Evolutionary conservation across 1,139 yeast genomes (phyloP), one percentile per base, ranked within the genome.

Genomic region (Barnettozyma hawaiiensis): DNA sequence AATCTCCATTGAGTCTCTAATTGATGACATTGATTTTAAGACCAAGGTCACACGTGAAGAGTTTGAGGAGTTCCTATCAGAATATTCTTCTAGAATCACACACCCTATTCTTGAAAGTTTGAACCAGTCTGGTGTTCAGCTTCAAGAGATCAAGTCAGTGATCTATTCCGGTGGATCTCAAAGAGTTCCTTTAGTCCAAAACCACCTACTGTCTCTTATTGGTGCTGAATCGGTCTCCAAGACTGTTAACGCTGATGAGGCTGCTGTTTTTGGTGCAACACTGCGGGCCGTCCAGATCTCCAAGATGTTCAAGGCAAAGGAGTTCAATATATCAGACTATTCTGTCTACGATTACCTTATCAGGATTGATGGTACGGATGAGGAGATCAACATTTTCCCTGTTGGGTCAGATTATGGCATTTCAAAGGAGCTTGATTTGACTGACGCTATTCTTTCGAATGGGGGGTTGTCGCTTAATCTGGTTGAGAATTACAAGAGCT

Each of bases 191-290:
- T 75, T 85, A 57, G 82, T 92, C 41, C 95, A 87, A 62, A 69
- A 73, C 38, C 75, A 71, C 43, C 63, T 83, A 47, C 57, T 66
- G 6, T 62, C 73, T 5, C 69, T 84, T 37, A 66, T 82, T 34
- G 81, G 81, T 3, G 80, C 78, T 24, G 80, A 75, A 3, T 67
- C 71, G 43, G 69, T 94, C 39, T 74, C 96, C n/a, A 89, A 83
- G 61, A 86, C 83, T 44, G 95, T 94, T 39, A 92, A 92, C 62
- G 94, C 98, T 0, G 99, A 92, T 64, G 99, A 92, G 64, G 81
- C 97, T 47, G 89, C 87, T 46, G 96, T 89, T 12, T 71, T 86
- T 57, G 99, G 99, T 42, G 80, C 95, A 6, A 80, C 96, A 12
- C 67, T 85, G 38, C 75, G 89, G 49, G 98, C 94, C 12, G 84